These are phyloP conservation scores for Perkinsus marinus DNA, from an alignment of 169 alveolate species.

Conservation along the genomic window DNA sequence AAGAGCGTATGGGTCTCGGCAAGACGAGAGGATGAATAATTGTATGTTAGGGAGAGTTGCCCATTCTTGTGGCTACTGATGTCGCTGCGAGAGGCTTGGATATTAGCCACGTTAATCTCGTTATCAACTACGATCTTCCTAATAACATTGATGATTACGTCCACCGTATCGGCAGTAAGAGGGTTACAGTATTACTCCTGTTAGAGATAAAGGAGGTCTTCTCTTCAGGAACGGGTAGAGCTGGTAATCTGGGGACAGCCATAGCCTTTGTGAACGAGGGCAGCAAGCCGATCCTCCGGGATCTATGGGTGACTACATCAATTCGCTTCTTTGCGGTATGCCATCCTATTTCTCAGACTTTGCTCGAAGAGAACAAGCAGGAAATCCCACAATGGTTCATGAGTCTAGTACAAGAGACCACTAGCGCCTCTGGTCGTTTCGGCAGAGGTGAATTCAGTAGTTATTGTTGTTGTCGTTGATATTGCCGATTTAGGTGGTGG, in stretches of 20 bases:
- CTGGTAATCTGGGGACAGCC: conserved; percentile 94
- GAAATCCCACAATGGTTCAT: conserved; percentile 50
- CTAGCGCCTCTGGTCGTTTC: neutral
- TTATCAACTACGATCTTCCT: conserved; percentile 87
- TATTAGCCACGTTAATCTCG: conserved; percentile 83
- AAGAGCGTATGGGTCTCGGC: neutral
- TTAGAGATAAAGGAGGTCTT: neutral
- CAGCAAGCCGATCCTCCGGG: conserved; percentile 66
- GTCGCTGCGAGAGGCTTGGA: conserved; percentile 98
- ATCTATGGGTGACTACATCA: conserved; percentile 17
- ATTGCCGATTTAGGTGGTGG: neutral
- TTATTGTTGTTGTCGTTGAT: neutral
- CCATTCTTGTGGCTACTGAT: conserved; percentile 93
- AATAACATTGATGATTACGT: conserved; percentile 83
- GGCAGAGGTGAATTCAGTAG: neutral
- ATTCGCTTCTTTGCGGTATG: neutral
- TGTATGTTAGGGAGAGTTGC: conserved; percentile 66
- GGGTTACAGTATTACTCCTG: conserved; percentile 47
- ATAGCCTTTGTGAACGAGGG: conserved; percentile 77
- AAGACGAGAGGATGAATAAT: neutral
- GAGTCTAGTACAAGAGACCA: conserved; percentile 26
- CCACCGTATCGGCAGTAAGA: conserved; percentile 76
- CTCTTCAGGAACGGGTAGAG: conserved; percentile 79
- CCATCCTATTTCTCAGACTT: neutral
- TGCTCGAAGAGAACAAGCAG: conserved; percentile 50